Base-by-base conservation (phyloP, 2,329 filamentous ascomycete genomes). In the Botrytis deweyae region DNA sequence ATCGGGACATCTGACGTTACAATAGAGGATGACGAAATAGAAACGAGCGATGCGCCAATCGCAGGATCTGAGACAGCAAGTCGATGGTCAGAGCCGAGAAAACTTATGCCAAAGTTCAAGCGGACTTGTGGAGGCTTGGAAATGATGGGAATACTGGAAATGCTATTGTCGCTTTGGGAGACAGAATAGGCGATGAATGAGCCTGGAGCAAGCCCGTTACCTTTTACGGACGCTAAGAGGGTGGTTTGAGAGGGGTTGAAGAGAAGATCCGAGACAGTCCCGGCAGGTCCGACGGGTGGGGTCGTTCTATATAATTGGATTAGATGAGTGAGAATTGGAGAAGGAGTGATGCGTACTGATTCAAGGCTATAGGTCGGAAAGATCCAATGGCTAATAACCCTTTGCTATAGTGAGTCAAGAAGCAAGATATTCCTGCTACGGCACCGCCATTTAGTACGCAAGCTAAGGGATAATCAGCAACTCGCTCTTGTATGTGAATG, bases 181-280 rank as follows among this genome's bases (percentile, higher is more conserved):
- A 36, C 68, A 22, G 76, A 75, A 42, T 76, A 78, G 52, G 70
- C 62, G 55, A 71, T 73, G 67, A 77, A 74, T 14, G n/a, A 66
- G n/a, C 77, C 77, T 20, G 72, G 71, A 25, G 64, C 62, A 9
- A 63, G 49, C 29, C 87, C 87, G 68, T 89, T 84, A 1, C 89
- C 89, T 81, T 91, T 91, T 59, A 91, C 87, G 1, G 87, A 88
- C 0, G 86, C 84, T 73, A 87, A 85, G 1, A 91, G 81, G 1
- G 80, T 83, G 0, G 78, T 82, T 76, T 88, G 84, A 65, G 90
- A 88, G 0, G 81, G 81, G 0, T 87, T 87, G 81, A 90, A 91
- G 78, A 90, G 87, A 0, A 86, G 83, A 7, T 91, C 88, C 0
- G 88, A 89, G 3, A 90, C 84, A 0, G 87, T 89, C 79, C 89